These are phyloP conservation scores for Sesbania bispinosa DNA, from an alignment of 306 rosid genomes.

Conservation along the genomic window DNA sequence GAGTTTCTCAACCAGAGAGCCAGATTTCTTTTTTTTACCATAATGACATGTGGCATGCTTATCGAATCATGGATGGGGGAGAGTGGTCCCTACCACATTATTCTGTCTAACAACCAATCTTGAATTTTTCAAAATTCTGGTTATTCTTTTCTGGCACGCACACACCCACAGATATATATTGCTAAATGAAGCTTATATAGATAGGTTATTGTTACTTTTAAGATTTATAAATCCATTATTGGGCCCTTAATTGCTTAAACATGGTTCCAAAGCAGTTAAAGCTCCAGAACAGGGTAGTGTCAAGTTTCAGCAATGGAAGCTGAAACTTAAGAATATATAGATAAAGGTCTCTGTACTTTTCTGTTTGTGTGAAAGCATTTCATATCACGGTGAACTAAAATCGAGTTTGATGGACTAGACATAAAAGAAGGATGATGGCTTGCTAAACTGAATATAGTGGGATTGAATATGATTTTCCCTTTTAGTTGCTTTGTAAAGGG, in stretches of 20 bases:
- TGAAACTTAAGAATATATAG: not conserved
- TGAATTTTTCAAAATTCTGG: no score
- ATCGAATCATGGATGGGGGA: not conserved
- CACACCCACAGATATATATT: no score
- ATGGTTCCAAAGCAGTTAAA: not conserved
- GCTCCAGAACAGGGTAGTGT: not conserved
- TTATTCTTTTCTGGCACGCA: no score
- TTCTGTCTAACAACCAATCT: no score
- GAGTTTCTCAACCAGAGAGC: conserved; percentile 5
- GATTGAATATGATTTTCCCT: not conserved
- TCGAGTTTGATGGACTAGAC: not conserved
- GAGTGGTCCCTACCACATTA: not conserved
- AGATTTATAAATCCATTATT: not conserved
- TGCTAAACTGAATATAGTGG: not conserved
- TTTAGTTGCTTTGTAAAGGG: not conserved
- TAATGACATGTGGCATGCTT: not conserved
- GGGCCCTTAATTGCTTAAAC: not conserved
- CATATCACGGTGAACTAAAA: not conserved
- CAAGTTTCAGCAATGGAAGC: not conserved
- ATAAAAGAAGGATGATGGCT: not conserved
- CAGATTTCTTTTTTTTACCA: not conserved
- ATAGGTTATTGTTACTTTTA: not conserved
- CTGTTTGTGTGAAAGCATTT: conserved; percentile 3
- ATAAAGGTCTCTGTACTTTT: not conserved
- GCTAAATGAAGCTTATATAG: not conserved